Conservation (phyloP, 129 eudicot genomes). For the Oenanthe sinensis region DNA sequence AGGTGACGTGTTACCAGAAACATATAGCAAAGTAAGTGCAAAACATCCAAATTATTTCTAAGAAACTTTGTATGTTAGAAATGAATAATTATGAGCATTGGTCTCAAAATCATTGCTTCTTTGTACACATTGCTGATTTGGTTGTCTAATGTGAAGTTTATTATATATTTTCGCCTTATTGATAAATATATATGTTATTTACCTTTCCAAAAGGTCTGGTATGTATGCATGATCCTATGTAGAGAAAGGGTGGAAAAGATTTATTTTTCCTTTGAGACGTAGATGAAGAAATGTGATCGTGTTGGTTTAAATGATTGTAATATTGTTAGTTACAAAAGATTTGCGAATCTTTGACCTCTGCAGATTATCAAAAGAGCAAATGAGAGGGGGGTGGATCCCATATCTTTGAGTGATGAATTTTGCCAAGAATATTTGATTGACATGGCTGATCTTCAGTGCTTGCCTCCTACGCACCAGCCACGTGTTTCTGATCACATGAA, state of each 20-base stretch:
- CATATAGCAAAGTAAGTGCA: not conserved
- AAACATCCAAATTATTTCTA: no score
- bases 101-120: not conserved
- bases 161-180: not conserved
- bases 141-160: not conserved
- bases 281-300: not conserved
- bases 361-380: slow-evolving; percentile 82
- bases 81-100: not conserved
- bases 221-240: not conserved
- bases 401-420: slow-evolving; percentile 51
- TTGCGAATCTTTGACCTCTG: slow-evolving; percentile 9
- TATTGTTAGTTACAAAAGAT: not conserved
- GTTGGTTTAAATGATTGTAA: not conserved
- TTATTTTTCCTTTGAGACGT: not conserved
- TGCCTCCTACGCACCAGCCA: slow-evolving; percentile 67
- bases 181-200: not conserved
- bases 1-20: not conserved
- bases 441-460: slow-evolving; percentile 82
- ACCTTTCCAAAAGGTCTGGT: not conserved
- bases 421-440: slow-evolving; percentile 64
- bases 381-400: slow-evolving; percentile 66
- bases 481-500: slow-evolving; percentile 83
- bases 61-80: not conserved
- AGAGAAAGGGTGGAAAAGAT: not conserved
- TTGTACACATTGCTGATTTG: not conserved